phyloP scores from a whole-genome alignment of 2,329 filamentous ascomycete genomes.

The Alternaria conjuncta region DNA sequence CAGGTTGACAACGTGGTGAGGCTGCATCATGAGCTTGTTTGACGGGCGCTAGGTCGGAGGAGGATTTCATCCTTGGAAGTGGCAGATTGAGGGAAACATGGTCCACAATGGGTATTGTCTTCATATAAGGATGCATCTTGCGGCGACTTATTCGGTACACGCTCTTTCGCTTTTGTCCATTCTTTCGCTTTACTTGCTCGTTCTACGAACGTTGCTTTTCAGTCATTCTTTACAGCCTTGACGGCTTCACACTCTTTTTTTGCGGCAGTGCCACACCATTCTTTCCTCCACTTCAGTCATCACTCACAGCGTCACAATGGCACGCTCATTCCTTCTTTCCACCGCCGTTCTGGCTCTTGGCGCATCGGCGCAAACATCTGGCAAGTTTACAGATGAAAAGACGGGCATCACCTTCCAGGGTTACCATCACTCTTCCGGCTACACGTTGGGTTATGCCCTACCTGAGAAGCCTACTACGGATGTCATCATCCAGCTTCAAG shows the following conservation, averaged over 20 bases:
- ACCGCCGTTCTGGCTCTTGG: conserved; percentile 34
- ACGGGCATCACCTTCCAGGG: conserved; percentile 45
- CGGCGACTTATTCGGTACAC: conserved; percentile 1
- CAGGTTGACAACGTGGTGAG: conserved; percentile 9
- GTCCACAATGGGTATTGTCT: conserved; percentile 19
- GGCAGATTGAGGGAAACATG: conserved; percentile 28
- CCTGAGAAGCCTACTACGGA: conserved; percentile 58
- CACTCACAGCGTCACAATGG: conserved; percentile 26
- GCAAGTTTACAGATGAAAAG: conserved; percentile 39
- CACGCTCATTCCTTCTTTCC: conserved; percentile 36
- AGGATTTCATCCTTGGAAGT: conserved; percentile 13
- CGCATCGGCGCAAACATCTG: conserved; percentile 33
- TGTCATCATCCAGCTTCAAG: conserved; percentile 61
- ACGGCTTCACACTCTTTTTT: conserved; percentile 39
- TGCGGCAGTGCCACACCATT: conserved; percentile 32
- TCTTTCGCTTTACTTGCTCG: conserved; percentile 18
- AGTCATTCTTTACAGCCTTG: conserved; percentile 39
- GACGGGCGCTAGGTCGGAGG: conserved; percentile 5
- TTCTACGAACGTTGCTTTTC: conserved; percentile 22
- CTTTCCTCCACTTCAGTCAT: conserved; percentile 15
- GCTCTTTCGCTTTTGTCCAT: conserved; percentile 19
- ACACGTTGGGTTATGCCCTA: conserved; percentile 59
- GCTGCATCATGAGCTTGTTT: conserved; percentile 19
- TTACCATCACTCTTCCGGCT: conserved; percentile 48
- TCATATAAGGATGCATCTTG: conserved; percentile 18